Percentiles rank a stretch among this genome's conserved stretches.
phyloP scores from a whole-genome alignment of 345 rosid species.

The Aegle marmelos region DNA sequence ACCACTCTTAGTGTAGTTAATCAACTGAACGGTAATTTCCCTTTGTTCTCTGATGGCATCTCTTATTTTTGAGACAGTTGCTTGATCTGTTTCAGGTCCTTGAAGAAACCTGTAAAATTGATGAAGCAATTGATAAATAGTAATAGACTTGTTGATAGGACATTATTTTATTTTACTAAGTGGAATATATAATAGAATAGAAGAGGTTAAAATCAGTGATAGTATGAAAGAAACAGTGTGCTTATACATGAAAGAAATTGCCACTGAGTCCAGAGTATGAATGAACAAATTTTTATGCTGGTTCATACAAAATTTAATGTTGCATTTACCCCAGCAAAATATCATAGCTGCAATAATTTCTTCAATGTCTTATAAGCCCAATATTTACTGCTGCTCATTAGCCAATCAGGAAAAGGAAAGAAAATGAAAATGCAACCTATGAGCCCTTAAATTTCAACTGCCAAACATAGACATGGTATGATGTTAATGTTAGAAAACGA shows the following conservation, averaged over 20 bases:
- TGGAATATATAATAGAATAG: background rate
- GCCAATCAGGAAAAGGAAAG: background rate
- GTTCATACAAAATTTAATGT: background rate
- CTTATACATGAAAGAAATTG: background rate
- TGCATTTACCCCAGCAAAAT: background rate
- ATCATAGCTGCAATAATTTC: background rate
- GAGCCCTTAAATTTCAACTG: background rate
- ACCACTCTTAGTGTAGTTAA: slow-evolving; percentile 96
- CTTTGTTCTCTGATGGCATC: slow-evolving; percentile 85
- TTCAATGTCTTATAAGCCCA: background rate
- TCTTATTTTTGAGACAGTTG: slow-evolving; percentile 75
- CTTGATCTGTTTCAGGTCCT: slow-evolving; percentile 95
- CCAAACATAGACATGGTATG: background rate
- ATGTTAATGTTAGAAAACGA: background rate
- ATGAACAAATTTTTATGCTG: background rate
- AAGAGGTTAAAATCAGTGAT: background rate
- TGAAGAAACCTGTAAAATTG: slow-evolving; percentile 75
- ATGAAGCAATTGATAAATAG: background rate
- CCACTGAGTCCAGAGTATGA: background rate
- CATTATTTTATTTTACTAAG: background rate
- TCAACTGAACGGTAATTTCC: slow-evolving; percentile 95
- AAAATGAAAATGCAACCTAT: background rate
- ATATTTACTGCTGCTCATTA: background rate
- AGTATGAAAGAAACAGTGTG: background rate
- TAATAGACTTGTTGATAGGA: background rate